Base-by-base conservation (phyloP, 202 grass and related monocot species). In the Panicum virgatum region DNA sequence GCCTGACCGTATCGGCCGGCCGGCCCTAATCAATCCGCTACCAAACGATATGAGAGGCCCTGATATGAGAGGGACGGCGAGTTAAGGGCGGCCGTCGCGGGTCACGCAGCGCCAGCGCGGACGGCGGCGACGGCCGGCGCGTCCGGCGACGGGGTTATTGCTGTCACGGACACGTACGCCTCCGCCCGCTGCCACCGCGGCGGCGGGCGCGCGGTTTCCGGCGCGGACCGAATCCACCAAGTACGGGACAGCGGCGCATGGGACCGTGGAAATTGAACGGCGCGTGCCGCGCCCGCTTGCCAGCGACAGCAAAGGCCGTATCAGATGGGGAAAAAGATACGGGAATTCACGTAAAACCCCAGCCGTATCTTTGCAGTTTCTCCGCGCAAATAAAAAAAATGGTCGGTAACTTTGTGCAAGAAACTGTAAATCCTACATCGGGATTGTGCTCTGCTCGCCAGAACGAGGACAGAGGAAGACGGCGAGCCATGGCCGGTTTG, bases 71-170 rank as follows among this genome's bases (percentile, higher is more conserved):
- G 22, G 25, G 56, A 27, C 56, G 56, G 56, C 56, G 56, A 59
- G 56, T 27, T 59, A 59, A 59, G 56, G 13, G 56, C n/a, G 67
- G 25, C 43, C 66, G 66, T 26, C 12, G 6, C 25, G 15, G 25
- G 67, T 71, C 68, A 50, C 68, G 68, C 68, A 72, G 8, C 27
- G 60, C 27, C 68, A 72, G 68, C 68, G 44, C 15, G 68, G 26
- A 70, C 22, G 39, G 9, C 66, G 39, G 14, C 32, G 30, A 30
- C 30, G 30, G 30, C 30, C 22, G 66, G 22, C 40, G 9, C 22
- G 66, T 69, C 63, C 63, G 63, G 63, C 63, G 37, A 67, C 13
- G 39, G 64, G 47, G 15, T 20, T 72, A 72, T 48, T 48, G 68
- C 68, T 9, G 8, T 50, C 68, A 72, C 68, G 68, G 20, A 57